Base-by-base conservation (phyloP, 306 rosid species). In the Amphicarpaea edgeworthii region DNA sequence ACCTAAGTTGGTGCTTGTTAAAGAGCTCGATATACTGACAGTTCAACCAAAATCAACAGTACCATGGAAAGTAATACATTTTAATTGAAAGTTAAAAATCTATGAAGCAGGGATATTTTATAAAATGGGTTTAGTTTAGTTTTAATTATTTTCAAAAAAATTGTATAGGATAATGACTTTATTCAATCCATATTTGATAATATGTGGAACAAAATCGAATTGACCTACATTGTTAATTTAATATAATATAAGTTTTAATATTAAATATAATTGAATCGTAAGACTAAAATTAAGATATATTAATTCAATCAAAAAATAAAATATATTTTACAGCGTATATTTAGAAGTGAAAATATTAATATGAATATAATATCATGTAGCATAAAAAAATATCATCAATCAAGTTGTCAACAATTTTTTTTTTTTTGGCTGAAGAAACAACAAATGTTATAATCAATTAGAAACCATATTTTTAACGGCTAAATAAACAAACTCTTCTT, bases 11-110 rank as follows among this genome's bases (percentile, higher is more conserved):
- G 40, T 59, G 78, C 5, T n/a, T 43, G n/a, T 2, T 0, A 61
- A 63, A 75, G 42, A 47, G 51, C 51, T 32, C 3, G 3, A 70
- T 51, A 75, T 8, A 19, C 41, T 32, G 62, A 62, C 43, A 75
- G 53, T 32, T 14, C 75, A 67, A 69, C 60, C 26, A 17, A 11
- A 11, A 41, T 67, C 40, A 32, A 43, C 61, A 62, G 34, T 64
- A 26, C 43, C 50, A 26, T 9, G 0, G 66, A 75, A 61, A 62
- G 50, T 75, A 30, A 24, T 10, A 12, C 26, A 17, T 51, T 47
- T 6, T 47, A 2, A 9, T 58, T 58, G 38, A 2, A 15, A 63
- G 23, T 21, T 47, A 51, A 53, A 70, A 3, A 51, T 12, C 47
- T 55, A 55, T 55, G 6, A 23, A 21, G 37, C 5, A 19, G 30